These are phyloP conservation scores for Karstenula rhodostoma DNA, from an alignment of 2,329 filamentous ascomycete species.

Conservation along the genomic window DNA sequence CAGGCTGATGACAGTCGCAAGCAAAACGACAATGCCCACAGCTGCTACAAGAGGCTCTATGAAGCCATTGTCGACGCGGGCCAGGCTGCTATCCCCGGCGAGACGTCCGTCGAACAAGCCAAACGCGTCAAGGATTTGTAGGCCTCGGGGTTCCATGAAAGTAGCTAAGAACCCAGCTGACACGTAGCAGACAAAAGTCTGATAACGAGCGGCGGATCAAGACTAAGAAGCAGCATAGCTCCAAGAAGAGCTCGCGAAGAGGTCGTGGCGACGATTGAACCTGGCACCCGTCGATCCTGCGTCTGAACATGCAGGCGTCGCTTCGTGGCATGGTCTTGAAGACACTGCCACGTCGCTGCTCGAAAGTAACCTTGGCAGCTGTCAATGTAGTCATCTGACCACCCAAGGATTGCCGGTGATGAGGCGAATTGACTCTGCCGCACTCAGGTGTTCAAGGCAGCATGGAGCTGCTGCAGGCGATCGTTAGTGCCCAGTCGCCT, in stretches of 20 bases:
- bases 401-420: constrained; percentile 5
- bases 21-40: constrained; percentile 66
- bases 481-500: constrained; percentile 43
- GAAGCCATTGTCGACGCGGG: constrained; percentile 62
- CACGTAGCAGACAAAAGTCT: constrained; percentile 58
- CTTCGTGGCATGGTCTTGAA: background rate
- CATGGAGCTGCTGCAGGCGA: constrained; percentile 35
- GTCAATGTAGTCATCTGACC: constrained; percentile 14
- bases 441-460: constrained; percentile 32
- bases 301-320: background rate
- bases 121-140: constrained; percentile 64
- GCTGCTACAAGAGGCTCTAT: constrained; percentile 66
- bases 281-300: background rate
- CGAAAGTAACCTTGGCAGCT: constrained; percentile 1
- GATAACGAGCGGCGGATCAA: constrained; percentile 66
- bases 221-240: constrained; percentile 67
- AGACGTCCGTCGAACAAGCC: constrained; percentile 65
- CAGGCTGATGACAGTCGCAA: constrained; percentile 71
- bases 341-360: constrained; percentile 12
- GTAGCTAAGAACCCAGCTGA: constrained; percentile 25
- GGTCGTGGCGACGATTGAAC: constrained; percentile 45
- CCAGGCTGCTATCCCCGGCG: constrained; percentile 62
- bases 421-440: background rate
- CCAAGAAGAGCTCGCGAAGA: constrained; percentile 66
- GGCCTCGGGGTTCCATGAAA: constrained; percentile 30